A percentile compares a stretch with the other conserved stretches of the same genome.
Conservation (phyloP, 2,329 filamentous ascomycete species). For the Triangularia setosa region DNA sequence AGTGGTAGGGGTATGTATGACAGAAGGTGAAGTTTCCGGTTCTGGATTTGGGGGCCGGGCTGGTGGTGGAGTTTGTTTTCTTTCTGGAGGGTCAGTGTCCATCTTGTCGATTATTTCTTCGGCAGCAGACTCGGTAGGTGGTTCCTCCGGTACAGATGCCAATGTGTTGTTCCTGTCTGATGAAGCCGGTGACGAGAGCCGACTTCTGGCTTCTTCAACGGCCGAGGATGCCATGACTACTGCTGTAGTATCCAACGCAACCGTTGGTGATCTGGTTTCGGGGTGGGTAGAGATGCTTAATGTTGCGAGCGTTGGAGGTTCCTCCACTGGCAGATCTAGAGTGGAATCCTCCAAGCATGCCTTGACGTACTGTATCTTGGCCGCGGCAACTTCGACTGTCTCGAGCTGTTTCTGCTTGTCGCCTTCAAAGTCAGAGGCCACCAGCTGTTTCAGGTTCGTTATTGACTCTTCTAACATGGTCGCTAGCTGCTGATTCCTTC, state of each 20-base stretch:
- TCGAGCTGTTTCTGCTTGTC: constrained; percentile 49
- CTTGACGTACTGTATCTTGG: constrained; percentile 63
- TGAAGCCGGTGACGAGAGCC: constrained; percentile 22
- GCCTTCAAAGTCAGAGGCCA: constrained; percentile 43
- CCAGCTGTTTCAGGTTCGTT: constrained; percentile 57
- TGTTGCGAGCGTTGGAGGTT: constrained; percentile 19
- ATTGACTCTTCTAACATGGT: constrained; percentile 66
- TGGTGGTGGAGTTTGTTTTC: constrained; percentile 9
- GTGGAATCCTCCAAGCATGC: constrained; percentile 55
- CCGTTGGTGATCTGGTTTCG: constrained; percentile 23
- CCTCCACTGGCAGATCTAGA: constrained; percentile 32
- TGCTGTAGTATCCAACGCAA: constrained; percentile 29
- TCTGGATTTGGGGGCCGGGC: neutral
- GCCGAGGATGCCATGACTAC: constrained; percentile 27
- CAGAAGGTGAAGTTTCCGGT: neutral
- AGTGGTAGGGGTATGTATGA: constrained; percentile 18
- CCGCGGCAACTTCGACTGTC: constrained; percentile 54
- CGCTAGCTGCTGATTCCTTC: constrained; percentile 63
- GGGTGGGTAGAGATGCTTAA: constrained; percentile 22
- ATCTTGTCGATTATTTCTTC: constrained; percentile 25
- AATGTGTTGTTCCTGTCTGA: constrained; percentile 5
- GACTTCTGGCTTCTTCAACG: constrained; percentile 23
- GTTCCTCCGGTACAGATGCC: constrained; percentile 19
- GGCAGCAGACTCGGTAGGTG: constrained; percentile 5
- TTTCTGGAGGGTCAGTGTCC: constrained; percentile 27